Evolutionary conservation across 164 flowering plant genomes (phyloP), one percentile per base, ranked within the genome.

Genomic region (Tinospora cordifolia): DNA sequence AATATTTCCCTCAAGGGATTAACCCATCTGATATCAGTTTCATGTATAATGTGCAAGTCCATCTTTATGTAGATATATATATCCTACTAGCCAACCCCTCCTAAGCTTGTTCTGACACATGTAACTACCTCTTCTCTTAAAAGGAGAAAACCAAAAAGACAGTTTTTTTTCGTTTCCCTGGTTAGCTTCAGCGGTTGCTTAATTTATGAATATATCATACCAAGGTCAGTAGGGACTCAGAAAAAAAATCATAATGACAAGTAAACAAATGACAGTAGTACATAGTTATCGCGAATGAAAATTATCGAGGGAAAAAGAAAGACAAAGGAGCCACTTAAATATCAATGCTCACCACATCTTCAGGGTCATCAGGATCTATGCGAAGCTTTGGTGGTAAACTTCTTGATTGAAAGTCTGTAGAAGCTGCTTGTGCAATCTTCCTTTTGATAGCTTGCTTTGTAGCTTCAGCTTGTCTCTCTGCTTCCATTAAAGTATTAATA

Each of bases 381-480:
- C 84, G 91, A 70, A 94, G 98, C 79, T 94, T 94, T 63, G 89
- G 86, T 44, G 99, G 99, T 75, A 94, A 71, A 66, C 49, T 76
- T 76, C 81, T 78, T 14, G 97, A 82, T 69, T 92, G 88, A 71
- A 85, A 84, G 65, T 89, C 82, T 57, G 62, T 73, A 67, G 73
- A 71, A 69, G 93, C 93, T 77, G 97, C 86, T 78, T 87, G 92
- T 30, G 91, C 94, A 80, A 94, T 94, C 80, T 94, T 94, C 63
- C 91, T 75, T 75, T 94, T 94, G 69, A 94, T 81, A 70, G 97
- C 99, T 75, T 81, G 87, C 78, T 88, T 94, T 70, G 99, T 94
- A 65, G 96, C 99, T 83, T 90, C 97, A 71, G 99, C 99, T 75
- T 84, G 82, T 80, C 77, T 87, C 71, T 94, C 99, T 69, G 99